Base-by-base conservation (phyloP, 306 rosid species). In the Canavalia gladiata region DNA sequence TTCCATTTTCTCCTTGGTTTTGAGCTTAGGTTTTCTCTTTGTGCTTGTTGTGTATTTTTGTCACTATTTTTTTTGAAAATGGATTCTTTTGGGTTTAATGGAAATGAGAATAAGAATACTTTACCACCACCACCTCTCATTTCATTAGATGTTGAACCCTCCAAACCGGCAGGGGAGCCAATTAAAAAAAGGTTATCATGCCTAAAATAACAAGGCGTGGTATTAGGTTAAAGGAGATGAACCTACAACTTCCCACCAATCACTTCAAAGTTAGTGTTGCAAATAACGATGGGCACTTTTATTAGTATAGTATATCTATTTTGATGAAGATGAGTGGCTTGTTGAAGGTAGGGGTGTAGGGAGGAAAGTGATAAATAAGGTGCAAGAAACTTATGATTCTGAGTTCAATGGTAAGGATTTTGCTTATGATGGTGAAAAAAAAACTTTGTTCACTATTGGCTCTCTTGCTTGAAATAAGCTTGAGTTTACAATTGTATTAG, bases 111-210 rank as follows among this genome's bases (percentile, higher is more conserved):
- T 68, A 88, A 82, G 8, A 89, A 79, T 6, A 70, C 74, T 0
- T 43, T 93, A 78, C 98, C 98, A 2, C 99, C 97, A 4, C 98
- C 99, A 3, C 97, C 98, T 13, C 92, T 93, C 0, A 84, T 94
- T 7, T 94, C 97, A 2, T 87, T 94, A 1, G 75, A 93, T 87
- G 85, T 89, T 12, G 89, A 87, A 25, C 98, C 92, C 0, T 8
- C 81, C 5, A 89, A 85, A 59, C 65, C 60, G 2, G 97, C 83
- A 8, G 56, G 68, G 0, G 94, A 89, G 43, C 83, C 87, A 0
- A 83, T 57, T 39, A 89, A 89, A 91, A 90, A n/a, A 95, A 93
- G 78, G 41, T 30, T 42, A 35, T 45, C 5, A 88, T 89, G 13
- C 55, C 84, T 55, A 98, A 98, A 0, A 90, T 92, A 1, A 93